A percentile compares a stretch with the other conserved stretches of the same genome.
Evolutionary conservation across 1,284 basidiomycete genomes (phyloP).

Genomic region (Malassezia pachydermatis): DNA sequence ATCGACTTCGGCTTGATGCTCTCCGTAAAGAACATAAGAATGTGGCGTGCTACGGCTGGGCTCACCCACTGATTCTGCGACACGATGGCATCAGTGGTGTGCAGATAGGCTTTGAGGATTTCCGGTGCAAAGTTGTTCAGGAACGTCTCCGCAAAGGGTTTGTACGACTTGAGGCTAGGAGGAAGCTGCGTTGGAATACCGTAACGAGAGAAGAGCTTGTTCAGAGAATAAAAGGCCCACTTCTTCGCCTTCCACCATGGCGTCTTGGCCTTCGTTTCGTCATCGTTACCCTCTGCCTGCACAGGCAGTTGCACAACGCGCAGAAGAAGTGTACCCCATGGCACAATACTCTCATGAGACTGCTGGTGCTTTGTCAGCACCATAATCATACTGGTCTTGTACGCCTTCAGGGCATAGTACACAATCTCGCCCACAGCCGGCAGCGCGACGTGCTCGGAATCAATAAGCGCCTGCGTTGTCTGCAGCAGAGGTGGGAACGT

Average conservation of each 20-base stretch:
- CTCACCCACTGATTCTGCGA: slow-evolving; percentile 32
- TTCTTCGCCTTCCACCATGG: slow-evolving; percentile 48
- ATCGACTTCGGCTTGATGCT: slow-evolving; percentile 43
- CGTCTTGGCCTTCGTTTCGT: slow-evolving; percentile 20
- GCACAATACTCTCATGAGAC: slow-evolving; percentile 38
- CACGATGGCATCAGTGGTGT: slow-evolving; percentile 30
- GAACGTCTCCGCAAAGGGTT: slow-evolving; percentile 45
- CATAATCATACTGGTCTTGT: slow-evolving; percentile 41
- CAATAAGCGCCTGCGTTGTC: slow-evolving; percentile 29
- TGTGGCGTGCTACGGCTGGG: slow-evolving; percentile 31
- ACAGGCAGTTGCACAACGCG: slow-evolving; percentile 37
- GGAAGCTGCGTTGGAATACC: slow-evolving; percentile 45
- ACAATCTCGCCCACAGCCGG: slow-evolving; percentile 38
- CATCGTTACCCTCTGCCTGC: slow-evolving; percentile 14
- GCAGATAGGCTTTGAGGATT: slow-evolving; percentile 45
- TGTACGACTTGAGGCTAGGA: slow-evolving; percentile 37
- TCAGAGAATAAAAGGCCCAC: slow-evolving; percentile 46
- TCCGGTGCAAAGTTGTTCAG: slow-evolving; percentile 42
- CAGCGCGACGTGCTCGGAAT: slow-evolving; percentile 27
- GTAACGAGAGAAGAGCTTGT: slow-evolving; percentile 44
- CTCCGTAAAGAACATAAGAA: slow-evolving; percentile 42
- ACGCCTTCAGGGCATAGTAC: slow-evolving; percentile 42
- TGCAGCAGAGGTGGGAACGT: slow-evolving; percentile 38
- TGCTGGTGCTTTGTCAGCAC: slow-evolving; percentile 41
- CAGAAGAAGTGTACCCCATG: slow-evolving; percentile 44